Evolutionary conservation across 2,329 filamentous ascomycete species (phyloP).

Genomic region (Pestalotiopsis sp.): DNA sequence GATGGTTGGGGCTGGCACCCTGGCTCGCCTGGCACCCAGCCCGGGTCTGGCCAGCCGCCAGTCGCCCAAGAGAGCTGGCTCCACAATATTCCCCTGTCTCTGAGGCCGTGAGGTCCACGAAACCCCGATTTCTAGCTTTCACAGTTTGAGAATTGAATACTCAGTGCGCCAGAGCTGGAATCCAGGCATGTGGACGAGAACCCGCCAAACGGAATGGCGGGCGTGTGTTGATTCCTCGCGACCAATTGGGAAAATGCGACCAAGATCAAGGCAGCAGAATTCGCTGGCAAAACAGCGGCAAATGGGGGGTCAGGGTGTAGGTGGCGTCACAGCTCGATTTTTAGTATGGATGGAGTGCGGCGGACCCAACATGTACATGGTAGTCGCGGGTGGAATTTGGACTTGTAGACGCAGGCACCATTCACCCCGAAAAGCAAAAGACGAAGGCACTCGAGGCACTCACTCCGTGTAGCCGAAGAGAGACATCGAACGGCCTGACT

Average conservation of each 20-base stretch:
- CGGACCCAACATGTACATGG: background rate
- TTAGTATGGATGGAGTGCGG: background rate
- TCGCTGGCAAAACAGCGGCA: background rate
- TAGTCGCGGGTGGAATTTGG: background rate
- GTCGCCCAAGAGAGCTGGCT: background rate
- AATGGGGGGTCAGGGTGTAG: background rate
- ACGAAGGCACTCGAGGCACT: background rate
- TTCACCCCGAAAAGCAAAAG: constrained; percentile 2
- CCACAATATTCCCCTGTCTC: background rate
- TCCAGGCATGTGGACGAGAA: no score
- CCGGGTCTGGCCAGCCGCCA: background rate
- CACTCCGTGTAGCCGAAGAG: background rate
- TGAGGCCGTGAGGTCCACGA: background rate
- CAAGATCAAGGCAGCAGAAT: no score
- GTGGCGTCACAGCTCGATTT: background rate
- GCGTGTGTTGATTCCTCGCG: no score
- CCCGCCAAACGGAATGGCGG: no score
- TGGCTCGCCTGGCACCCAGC: background rate
- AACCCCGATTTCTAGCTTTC: background rate
- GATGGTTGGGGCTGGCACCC: background rate
- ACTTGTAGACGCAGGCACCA: constrained; percentile 8
- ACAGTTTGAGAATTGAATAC: background rate
- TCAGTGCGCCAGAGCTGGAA: no score
- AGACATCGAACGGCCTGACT: background rate
- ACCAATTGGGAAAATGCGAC: no score